Conservation (phyloP, 2,329 filamentous ascomycete genomes). For the Epichloe sp. region DNA sequence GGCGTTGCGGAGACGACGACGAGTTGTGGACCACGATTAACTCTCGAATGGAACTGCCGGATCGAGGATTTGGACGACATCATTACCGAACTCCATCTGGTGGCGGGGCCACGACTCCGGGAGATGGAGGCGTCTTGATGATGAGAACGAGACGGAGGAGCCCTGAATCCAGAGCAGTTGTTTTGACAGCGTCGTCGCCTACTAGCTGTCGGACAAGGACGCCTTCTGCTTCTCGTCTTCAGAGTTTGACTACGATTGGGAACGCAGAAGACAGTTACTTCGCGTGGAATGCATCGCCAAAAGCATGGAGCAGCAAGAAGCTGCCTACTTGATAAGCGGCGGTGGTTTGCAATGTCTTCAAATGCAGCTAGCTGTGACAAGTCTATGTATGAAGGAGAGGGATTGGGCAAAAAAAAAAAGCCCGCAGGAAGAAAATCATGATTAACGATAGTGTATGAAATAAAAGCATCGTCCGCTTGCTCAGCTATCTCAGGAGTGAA, state of each 20-base stretch:
- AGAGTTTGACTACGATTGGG: slow-evolving; percentile 12
- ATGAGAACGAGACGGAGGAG: slow-evolving; percentile 28
- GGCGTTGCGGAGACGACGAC: slow-evolving; percentile 34
- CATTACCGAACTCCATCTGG: slow-evolving; percentile 30
- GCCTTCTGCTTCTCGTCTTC: slow-evolving; percentile 27
- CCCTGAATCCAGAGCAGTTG: slow-evolving; percentile 16
- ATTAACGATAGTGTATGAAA: background rate
- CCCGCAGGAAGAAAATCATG: background rate
- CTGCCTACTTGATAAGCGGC: background rate
- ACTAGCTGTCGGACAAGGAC: slow-evolving; percentile 38
- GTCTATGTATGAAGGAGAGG: background rate
- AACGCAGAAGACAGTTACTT: slow-evolving; percentile 32
- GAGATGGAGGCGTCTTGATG: slow-evolving; percentile 29
- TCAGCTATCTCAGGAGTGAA: background rate
- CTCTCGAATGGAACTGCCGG: slow-evolving; percentile 35
- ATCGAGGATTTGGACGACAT: slow-evolving; percentile 25
- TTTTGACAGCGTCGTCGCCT: slow-evolving; percentile 20
- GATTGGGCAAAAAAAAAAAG: background rate
- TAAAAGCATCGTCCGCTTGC: background rate
- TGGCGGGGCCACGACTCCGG: slow-evolving; percentile 24
- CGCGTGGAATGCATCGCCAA: slow-evolving; percentile 20
- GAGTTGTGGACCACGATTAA: slow-evolving; percentile 39
- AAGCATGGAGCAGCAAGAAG: slow-evolving; percentile 16
- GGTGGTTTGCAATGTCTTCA: too few species aligned
- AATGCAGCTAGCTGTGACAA: too few species aligned